These are phyloP conservation scores for Kwoniella bestiolae DNA, from an alignment of 768 basidiomycete genomes.

Conservation along the genomic window DNA sequence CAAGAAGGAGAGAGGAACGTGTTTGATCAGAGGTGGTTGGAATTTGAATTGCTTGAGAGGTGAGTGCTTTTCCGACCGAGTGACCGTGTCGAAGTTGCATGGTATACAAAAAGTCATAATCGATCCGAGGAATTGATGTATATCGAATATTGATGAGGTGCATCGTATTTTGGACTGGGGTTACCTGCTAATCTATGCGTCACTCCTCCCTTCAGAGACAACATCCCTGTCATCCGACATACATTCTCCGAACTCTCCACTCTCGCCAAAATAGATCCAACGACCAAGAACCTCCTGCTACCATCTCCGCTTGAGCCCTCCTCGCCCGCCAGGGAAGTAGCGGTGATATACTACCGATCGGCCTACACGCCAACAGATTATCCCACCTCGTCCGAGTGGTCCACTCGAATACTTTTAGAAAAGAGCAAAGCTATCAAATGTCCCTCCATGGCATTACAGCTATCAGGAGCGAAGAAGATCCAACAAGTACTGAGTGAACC, in stretches of 20 bases:
- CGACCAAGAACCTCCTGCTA: conserved; percentile 48
- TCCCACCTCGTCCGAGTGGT: conserved; percentile 65
- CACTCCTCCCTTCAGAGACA: conserved; percentile 63
- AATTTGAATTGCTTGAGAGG: conserved; percentile 83
- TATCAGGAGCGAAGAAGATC: conserved; percentile 95
- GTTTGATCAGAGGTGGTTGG: conserved; percentile 88
- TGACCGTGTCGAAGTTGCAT: too few species aligned
- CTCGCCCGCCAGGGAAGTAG: conserved; percentile 66
- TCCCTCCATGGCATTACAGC: conserved; percentile 83
- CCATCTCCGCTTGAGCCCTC: conserved; percentile 56
- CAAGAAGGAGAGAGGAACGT: conserved; percentile 88
- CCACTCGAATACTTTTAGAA: conserved; percentile 77
- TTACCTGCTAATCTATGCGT: neutral
- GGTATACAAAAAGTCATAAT: too few species aligned
- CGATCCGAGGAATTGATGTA: too few species aligned
- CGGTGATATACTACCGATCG: conserved; percentile 86
- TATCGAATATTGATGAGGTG: too few species aligned
- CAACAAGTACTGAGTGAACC: conserved; percentile 82
- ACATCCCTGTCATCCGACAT: conserved; percentile 73
- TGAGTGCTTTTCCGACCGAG: conserved; percentile 54
- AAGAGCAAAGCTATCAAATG: conserved; percentile 87
- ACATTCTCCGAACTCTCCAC: conserved; percentile 72
- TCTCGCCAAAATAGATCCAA: conserved; percentile 63
- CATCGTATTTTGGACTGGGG: too few species aligned
- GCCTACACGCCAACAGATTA: conserved; percentile 86